phyloP scores from a whole-genome alignment of 2,329 filamentous ascomycete genomes.

The Exophiala sp. region DNA sequence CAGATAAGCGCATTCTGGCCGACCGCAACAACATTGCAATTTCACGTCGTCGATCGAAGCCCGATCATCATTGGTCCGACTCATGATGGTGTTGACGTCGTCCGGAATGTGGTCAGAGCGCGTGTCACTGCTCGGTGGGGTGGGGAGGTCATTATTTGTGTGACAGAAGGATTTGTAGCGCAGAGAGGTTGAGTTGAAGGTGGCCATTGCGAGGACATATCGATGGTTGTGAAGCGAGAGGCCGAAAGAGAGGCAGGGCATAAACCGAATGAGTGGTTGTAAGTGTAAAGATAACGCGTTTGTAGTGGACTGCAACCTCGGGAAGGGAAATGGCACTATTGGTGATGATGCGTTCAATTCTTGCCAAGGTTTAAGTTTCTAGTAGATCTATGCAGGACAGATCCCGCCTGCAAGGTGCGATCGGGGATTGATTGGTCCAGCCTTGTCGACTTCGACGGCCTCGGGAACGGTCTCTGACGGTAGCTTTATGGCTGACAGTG shows the following conservation, averaged over 20 bases:
- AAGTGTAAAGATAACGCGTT: not conserved
- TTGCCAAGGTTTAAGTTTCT: not conserved
- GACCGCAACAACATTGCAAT: conserved; percentile 76
- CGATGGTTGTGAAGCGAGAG: conserved; percentile 20
- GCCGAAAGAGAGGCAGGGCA: not conserved
- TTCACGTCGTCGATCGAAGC: conserved; percentile 11
- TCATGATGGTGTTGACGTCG: conserved; percentile 21
- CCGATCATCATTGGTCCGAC: conserved; percentile 16
- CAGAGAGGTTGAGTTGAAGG: conserved; percentile 20
- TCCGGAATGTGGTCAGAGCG: conserved; percentile 25
- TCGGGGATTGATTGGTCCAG: conserved; percentile 20
- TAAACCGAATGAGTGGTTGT: not conserved
- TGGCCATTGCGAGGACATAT: conserved; percentile 17
- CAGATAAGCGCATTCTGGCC: conserved; percentile 72
- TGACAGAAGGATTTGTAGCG: conserved; percentile 24
- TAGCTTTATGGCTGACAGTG: not conserved
- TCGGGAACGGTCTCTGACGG: conserved; percentile 12
- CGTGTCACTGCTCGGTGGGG: conserved; percentile 18
- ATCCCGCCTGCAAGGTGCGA: not conserved
- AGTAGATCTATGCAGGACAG: too few relatives aligned
- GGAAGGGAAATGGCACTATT: not conserved
- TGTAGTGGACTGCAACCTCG: not conserved
- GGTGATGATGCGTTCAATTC: conserved; percentile 1
- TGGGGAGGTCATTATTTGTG: conserved; percentile 22
- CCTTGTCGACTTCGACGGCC: conserved; percentile 8